Evolutionary conservation across 1,139 yeast genomes (phyloP), one percentile per base, ranked within the genome.

Genomic region (Pichia sp.): DNA sequence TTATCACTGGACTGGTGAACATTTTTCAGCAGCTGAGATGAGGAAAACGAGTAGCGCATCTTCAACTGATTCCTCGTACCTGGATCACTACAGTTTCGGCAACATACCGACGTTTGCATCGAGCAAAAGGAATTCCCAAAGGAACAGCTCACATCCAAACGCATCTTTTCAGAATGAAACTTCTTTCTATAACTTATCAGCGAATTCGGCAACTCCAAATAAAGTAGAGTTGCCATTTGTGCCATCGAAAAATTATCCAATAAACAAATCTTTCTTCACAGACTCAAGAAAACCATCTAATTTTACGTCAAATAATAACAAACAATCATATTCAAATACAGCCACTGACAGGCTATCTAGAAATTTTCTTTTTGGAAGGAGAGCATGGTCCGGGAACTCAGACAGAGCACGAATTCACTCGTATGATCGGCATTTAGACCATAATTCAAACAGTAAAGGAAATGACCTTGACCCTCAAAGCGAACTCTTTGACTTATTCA

Each of bases 401-500:
- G 54, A 53, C 10, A 41, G 19, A 19, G 48, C 48, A n/a, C 47
- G 50, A 26, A 29, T 38, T 2, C 1, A 32, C 38, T 51, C 31
- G 36, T 32, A 15, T 31, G 43, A 44, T 13, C 26, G 19, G 4
- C 32, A 32, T 26, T 38, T 48, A 8, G 45, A 48, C 15, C 30
- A 47, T 13, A 30, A 34, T 15, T 13, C 32, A n/a, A 26, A 26
- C n/a, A 15, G 8, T 6, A 47, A 47, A 13, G 40, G 8, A 5
- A 45, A 30, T 8, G 43, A 31, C 19, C 47, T 40, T 10, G 41
- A 45, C 19, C 10, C 67, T 7, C 63, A 61, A 42, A 52, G 60
- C 3, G 69, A 64, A 44, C 51, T 67, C 32, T 15, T 64, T n/a
- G 57, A 58, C 6, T 62, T 66, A 40, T 7, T 64, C 4, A 57